Conservation (phyloP, 257 asterid genomes). For the Nicotiana attenuata region DNA sequence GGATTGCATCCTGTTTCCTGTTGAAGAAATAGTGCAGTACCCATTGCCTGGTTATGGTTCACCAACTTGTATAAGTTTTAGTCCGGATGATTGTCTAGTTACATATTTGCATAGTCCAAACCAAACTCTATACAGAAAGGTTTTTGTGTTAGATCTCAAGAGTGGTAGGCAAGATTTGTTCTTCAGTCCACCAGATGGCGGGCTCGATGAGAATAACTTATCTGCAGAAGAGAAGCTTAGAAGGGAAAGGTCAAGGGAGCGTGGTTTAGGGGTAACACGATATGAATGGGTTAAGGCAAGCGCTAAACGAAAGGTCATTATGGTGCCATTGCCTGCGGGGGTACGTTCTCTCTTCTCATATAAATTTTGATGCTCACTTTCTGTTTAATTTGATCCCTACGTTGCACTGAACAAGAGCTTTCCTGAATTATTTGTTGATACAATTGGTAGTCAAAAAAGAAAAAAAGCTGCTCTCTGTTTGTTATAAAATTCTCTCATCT, state of each 20-base stretch:
- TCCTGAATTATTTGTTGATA: background rate
- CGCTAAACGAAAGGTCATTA: slow-evolving; percentile 52
- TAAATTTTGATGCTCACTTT: background rate
- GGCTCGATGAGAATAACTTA: slow-evolving; percentile 78
- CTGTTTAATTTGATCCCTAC: background rate
- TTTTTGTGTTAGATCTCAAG: slow-evolving; percentile 62
- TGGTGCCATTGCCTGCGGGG: slow-evolving; percentile 90
- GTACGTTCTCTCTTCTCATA: slow-evolving; percentile 37
- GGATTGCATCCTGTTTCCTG: slow-evolving; percentile 48
- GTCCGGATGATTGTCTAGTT: slow-evolving; percentile 74
- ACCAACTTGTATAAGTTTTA: slow-evolving; percentile 70
- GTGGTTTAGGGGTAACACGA: slow-evolving; percentile 89
- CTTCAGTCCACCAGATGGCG: slow-evolving; percentile 88
- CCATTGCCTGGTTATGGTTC: slow-evolving; percentile 80
- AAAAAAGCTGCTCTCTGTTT: background rate
- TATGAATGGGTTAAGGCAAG: slow-evolving; percentile 88
- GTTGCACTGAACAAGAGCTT: background rate
- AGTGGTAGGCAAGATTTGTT: slow-evolving; percentile 58
- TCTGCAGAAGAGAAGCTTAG: slow-evolving; percentile 88
- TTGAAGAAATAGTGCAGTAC: slow-evolving; percentile 80
- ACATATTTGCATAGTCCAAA: slow-evolving; percentile 74
- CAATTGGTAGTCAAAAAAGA: background rate
- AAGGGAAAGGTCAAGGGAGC: slow-evolving; percentile 91
- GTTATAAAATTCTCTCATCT: background rate
- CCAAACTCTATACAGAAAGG: slow-evolving; percentile 57